These are phyloP conservation scores for Emericellopsis cladophorae DNA, from an alignment of 2,329 filamentous ascomycete species.

Conservation along the genomic window DNA sequence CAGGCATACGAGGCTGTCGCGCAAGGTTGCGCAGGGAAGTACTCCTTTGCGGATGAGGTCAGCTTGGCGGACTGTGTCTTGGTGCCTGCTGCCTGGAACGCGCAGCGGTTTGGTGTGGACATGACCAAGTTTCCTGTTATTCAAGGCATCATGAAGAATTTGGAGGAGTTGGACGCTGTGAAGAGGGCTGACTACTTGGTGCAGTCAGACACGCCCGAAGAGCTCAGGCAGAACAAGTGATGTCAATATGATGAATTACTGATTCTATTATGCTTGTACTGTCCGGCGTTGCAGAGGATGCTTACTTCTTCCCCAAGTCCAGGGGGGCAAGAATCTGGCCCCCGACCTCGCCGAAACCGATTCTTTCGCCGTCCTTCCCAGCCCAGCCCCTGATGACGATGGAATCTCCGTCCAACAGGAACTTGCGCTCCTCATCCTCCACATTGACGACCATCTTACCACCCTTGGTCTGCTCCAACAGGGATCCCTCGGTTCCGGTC, in stretches of 20 bases:
- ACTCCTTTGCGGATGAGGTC: conserved; percentile 40
- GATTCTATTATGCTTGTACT: too few species aligned
- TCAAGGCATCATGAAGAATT: conserved; percentile 25
- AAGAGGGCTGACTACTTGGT: conserved; percentile 36
- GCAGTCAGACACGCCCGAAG: conserved; percentile 34
- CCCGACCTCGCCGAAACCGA: conserved; percentile 65
- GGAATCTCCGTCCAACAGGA: conserved; percentile 64
- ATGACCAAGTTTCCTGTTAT: conserved; percentile 34
- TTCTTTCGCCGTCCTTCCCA: conserved; percentile 50
- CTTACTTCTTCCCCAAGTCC: conserved; percentile 12
- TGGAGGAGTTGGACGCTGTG: conserved; percentile 37
- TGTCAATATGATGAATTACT: neutral
- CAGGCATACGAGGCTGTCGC: conserved; percentile 38
- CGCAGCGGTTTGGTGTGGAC: conserved; percentile 40
- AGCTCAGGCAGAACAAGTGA: conserved; percentile 4
- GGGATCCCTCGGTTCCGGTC: conserved; percentile 50
- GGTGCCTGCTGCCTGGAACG: conserved; percentile 45
- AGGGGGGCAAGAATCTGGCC: conserved; percentile 39
- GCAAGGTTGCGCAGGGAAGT: conserved; percentile 27
- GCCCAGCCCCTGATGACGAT: conserved; percentile 53
- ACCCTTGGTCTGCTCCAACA: conserved; percentile 59
- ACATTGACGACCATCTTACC: conserved; percentile 54
- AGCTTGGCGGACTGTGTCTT: conserved; percentile 47
- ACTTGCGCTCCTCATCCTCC: conserved; percentile 51
- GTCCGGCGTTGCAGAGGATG: too few species aligned